Percentiles rank a stretch among this genome's conserved stretches.
Conservation (phyloP, 257 asterid genomes). For the Salvia miltiorrhiza region DNA sequence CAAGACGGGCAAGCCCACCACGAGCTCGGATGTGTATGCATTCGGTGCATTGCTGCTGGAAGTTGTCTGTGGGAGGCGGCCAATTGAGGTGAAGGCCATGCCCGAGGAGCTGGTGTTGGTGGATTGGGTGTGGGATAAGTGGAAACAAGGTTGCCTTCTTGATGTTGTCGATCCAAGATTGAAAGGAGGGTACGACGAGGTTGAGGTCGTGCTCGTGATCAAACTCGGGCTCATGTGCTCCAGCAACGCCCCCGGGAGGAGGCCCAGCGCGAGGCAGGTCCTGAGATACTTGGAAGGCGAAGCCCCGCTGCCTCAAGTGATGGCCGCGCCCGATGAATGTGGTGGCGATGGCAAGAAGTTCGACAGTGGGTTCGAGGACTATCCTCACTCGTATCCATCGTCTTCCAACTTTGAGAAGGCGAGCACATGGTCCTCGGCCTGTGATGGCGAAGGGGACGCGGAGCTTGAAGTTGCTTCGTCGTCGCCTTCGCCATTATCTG, state of each 20-base stretch:
- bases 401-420: slow-evolving; percentile 49
- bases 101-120: slow-evolving; percentile 66
- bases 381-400: slow-evolving; percentile 40
- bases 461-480: slow-evolving; percentile 45
- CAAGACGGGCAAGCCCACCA: slow-evolving; percentile 63
- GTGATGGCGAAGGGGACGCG: slow-evolving; percentile 26
- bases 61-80: slow-evolving; percentile 74
- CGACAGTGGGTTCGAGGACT: slow-evolving; percentile 25
- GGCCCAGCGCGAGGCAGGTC: slow-evolving; percentile 66
- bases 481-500: slow-evolving; percentile 24
- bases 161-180: slow-evolving; percentile 57
- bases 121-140: slow-evolving; percentile 83
- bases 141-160: slow-evolving; percentile 45
- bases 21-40: slow-evolving; percentile 66
- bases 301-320: slow-evolving; percentile 29
- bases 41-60: slow-evolving; percentile 73
- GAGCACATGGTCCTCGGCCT: slow-evolving; percentile 37
- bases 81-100: slow-evolving; percentile 60
- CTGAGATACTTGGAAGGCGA: slow-evolving; percentile 65
- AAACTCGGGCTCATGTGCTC: slow-evolving; percentile 80
- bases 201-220: slow-evolving; percentile 48
- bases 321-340: slow-evolving; percentile 34
- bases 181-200: slow-evolving; percentile 37
- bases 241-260: slow-evolving; percentile 30
- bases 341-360: slow-evolving; percentile 21